Evolutionary conservation across 1,139 yeast species (phyloP).

Genomic region (Pichia norvegensis): DNA sequence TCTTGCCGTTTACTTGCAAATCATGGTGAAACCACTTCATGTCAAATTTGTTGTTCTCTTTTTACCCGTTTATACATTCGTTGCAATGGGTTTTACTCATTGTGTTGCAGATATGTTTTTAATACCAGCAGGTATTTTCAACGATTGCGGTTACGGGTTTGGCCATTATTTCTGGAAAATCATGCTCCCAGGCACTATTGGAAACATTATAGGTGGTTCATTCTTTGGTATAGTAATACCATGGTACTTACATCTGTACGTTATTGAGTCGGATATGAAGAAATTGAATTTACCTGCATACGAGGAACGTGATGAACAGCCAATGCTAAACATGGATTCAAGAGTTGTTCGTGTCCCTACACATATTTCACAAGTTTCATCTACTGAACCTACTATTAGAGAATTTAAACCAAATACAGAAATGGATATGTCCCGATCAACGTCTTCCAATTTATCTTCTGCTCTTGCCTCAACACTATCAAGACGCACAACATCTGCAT

Average conservation of each 20-base stretch:
- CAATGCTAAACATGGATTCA: constrained; percentile 66
- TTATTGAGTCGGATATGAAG: constrained; percentile 61
- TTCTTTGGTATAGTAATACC: constrained; percentile 56
- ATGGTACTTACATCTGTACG: constrained; percentile 60
- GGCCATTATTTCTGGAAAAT: constrained; percentile 66
- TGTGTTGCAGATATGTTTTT: constrained; percentile 76
- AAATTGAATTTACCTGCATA: constrained; percentile 53
- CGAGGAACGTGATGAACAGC: constrained; percentile 71
- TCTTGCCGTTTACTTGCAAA: constrained; percentile 64
- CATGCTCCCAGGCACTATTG: constrained; percentile 58
- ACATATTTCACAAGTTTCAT: constrained; percentile 3
- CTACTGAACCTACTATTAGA: background rate
- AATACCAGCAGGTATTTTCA: constrained; percentile 56
- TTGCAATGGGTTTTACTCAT: constrained; percentile 67
- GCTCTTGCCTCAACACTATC: constrained; percentile 6
- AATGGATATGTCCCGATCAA: constrained; percentile 6
- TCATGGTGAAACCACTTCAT: constrained; percentile 74
- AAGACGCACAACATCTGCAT: constrained; percentile 5
- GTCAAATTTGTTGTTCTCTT: constrained; percentile 60
- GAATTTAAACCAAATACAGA: constrained; percentile 14
- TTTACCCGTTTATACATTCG: constrained; percentile 68
- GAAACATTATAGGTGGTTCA: constrained; percentile 66
- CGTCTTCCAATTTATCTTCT: background rate
- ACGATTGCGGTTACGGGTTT: constrained; percentile 54
- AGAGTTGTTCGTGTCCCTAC: constrained; percentile 51